Base-by-base conservation (phyloP, 768 basidiomycete species). In the Xerocomellus amylosporus region DNA sequence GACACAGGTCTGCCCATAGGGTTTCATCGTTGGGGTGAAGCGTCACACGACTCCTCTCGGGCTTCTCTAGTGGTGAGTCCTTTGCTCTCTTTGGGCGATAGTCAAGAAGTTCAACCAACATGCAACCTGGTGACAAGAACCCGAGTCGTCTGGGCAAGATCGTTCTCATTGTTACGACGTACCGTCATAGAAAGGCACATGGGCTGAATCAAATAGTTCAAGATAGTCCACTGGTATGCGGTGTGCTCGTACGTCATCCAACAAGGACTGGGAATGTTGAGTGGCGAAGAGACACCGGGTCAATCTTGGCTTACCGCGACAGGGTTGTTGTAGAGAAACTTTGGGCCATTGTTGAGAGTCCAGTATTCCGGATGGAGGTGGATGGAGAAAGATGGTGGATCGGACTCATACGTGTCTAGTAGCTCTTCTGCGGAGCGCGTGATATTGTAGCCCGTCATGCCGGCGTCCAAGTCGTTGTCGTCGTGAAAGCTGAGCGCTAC, bases 171-270 rank as follows among this genome's bases (percentile, higher is more conserved):
- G 39, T 37, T 9, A 22, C 42, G 47, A 73, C 77, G 26, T 55
- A 90, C 90, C 91, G 67, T 93, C 88, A 68, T 92, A 93, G 70
- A 90, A 93, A 20, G 88, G 88, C 4, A 90, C 79, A 53, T 77
- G 78, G 4, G 84, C 82, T 20, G 78, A 72, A 57, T 93, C 87
- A 61, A 93, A 91, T 28, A 91, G 71, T 56, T 91, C 88, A 13
- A 92, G 75, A 66, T 90, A 91, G 72, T 93, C 91, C 30, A 87
- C 84, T 13, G 91, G 91, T 77, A 93, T 92, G 44, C 90, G 79
- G 60, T 88, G 83, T 8, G 86, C 85, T 44, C 88, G 82, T 50
- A 93, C 85, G 65, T 93, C 91, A 63, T 93, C 91, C 38, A 93
- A 76, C 8, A 93, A 71, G 42, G 86, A 85, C 90, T 93, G 63